A percentile compares a stretch with the other conserved stretches of the same genome.
These are phyloP conservation scores for Leucocoprinus gongylophorus DNA, from an alignment of 1,284 basidiomycete genomes.

Conservation along the genomic window DNA sequence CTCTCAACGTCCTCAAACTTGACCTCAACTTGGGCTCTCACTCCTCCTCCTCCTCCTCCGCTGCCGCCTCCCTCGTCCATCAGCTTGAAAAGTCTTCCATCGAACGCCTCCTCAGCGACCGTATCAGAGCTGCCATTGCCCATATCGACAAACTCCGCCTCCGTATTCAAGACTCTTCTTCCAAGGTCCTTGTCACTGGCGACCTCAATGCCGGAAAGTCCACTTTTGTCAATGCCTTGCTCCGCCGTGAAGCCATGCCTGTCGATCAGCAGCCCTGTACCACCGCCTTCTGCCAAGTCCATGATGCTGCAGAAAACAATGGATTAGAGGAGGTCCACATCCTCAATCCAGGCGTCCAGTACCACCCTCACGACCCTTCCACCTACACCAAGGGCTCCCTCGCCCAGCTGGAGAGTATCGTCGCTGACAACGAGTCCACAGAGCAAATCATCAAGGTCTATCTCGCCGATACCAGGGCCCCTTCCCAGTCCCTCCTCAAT, in stretches of 20 bases:
- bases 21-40: conserved; percentile 88
- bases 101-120: conserved; percentile 85
- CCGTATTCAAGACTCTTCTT: conserved; percentile 88
- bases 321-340: conserved; percentile 82
- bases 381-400: conserved; percentile 73
- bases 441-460: conserved; percentile 76
- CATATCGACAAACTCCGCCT: conserved; percentile 84
- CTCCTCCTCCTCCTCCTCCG: conserved; percentile 57
- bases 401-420: conserved; percentile 72
- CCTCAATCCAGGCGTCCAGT: conserved; percentile 61
- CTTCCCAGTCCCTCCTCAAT: conserved; percentile 81
- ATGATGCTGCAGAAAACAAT: conserved; percentile 81
- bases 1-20: conserved; percentile 83
- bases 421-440: conserved; percentile 63
- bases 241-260: conserved; percentile 89
- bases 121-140: conserved; percentile 68
- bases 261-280: conserved; percentile 99
- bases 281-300: conserved; percentile 95
- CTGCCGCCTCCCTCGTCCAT: conserved; percentile 77
- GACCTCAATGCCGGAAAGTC: conserved; percentile 99
- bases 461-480: conserved; percentile 66
- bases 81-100: conserved; percentile 92
- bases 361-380: conserved; percentile 64
- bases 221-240: conserved; percentile 93
- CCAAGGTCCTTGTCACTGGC: conserved; percentile 97